Evolutionary conservation across 768 basidiomycete species (phyloP).

Genomic region (Termitomyces sp.): DNA sequence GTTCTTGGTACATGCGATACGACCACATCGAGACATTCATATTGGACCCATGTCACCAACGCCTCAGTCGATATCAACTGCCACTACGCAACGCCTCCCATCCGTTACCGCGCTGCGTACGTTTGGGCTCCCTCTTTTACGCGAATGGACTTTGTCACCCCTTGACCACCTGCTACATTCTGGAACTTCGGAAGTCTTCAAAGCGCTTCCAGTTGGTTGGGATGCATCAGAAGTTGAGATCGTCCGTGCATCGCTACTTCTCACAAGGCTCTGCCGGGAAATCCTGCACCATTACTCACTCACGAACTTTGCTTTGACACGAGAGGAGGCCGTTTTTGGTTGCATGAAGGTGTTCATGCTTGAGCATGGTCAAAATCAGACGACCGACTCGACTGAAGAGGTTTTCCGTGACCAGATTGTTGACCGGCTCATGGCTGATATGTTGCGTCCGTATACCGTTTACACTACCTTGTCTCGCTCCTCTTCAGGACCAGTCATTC

Average conservation of each 20-base stretch:
- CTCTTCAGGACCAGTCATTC: slow-evolving; percentile 14
- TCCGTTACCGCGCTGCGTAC: slow-evolving; percentile 19
- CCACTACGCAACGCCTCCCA: slow-evolving; percentile 51
- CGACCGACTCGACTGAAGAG: slow-evolving; percentile 46
- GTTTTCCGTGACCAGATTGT: slow-evolving; percentile 79
- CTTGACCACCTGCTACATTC: slow-evolving; percentile 81
- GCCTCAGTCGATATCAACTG: slow-evolving; percentile 48
- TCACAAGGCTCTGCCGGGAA: slow-evolving; percentile 48
- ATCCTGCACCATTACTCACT: slow-evolving; percentile 39
- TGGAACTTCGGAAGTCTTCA: slow-evolving; percentile 64
- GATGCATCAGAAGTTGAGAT: slow-evolving; percentile 76
- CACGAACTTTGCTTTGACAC: slow-evolving; percentile 34
- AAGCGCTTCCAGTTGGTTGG: slow-evolving; percentile 64
- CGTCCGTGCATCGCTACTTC: slow-evolving; percentile 59
- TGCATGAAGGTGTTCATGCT: slow-evolving; percentile 97
- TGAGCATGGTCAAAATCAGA: slow-evolving; percentile 69
- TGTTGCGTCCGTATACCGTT: slow-evolving; percentile 53
- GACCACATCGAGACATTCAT: slow-evolving; percentile 32
- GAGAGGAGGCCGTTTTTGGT: slow-evolving; percentile 60
- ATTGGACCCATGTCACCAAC: slow-evolving; percentile 50
- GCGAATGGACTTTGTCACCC: slow-evolving; percentile 67
- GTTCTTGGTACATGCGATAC: slow-evolving; percentile 49
- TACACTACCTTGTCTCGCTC: slow-evolving; percentile 14
- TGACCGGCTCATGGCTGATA: slow-evolving; percentile 46
- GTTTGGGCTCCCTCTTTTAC: slow-evolving; percentile 41